Evolutionary conservation across 352 stramenopile genomes (phyloP).

Genomic region (Phytophthora tentaculata): DNA sequence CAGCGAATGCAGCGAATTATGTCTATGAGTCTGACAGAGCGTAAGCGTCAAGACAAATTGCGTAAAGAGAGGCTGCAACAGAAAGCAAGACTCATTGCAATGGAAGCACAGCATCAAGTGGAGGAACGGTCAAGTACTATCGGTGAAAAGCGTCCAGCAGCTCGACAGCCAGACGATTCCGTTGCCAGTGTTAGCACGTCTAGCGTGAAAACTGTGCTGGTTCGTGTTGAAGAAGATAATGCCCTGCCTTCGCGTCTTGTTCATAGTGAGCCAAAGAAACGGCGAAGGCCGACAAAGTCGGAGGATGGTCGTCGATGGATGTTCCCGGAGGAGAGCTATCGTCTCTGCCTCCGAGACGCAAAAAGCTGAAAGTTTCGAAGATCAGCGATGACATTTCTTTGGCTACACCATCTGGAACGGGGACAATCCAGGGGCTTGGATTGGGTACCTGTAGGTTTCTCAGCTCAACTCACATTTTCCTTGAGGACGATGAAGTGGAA

Average conservation of each 20-base stretch:
- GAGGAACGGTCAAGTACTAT: constrained; percentile 18
- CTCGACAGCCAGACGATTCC: not conserved
- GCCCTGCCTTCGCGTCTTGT: constrained; percentile 51
- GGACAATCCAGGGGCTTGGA: constrained; percentile 23
- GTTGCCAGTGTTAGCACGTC: not conserved
- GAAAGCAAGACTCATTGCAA: constrained; percentile 63
- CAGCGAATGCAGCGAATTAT: constrained; percentile 33
- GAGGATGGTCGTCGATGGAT: constrained; percentile 33
- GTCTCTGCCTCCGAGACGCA: constrained; percentile 16
- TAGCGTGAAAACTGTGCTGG: constrained; percentile 28
- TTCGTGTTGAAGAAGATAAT: constrained; percentile 31
- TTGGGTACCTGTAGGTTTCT: constrained; percentile 56
- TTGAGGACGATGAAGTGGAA: constrained; percentile 67
- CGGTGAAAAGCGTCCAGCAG: not conserved
- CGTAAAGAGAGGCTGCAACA: constrained; percentile 44
- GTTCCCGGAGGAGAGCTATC: constrained; percentile 17
- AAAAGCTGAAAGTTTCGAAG: constrained; percentile 44
- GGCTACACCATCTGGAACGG: constrained; percentile 36
- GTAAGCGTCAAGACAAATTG: constrained; percentile 25
- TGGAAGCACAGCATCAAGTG: constrained; percentile 56
- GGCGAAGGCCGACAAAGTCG: constrained; percentile 31
- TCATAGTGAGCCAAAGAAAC: constrained; percentile 27
- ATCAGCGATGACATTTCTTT: constrained; percentile 52
- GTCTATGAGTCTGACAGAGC: constrained; percentile 31
- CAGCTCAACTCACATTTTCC: constrained; percentile 50